A percentile compares a stretch with the other conserved stretches of the same genome.
These are phyloP conservation scores for Truncatella angustata DNA, from an alignment of 2,329 filamentous ascomycete species.

Conservation along the genomic window DNA sequence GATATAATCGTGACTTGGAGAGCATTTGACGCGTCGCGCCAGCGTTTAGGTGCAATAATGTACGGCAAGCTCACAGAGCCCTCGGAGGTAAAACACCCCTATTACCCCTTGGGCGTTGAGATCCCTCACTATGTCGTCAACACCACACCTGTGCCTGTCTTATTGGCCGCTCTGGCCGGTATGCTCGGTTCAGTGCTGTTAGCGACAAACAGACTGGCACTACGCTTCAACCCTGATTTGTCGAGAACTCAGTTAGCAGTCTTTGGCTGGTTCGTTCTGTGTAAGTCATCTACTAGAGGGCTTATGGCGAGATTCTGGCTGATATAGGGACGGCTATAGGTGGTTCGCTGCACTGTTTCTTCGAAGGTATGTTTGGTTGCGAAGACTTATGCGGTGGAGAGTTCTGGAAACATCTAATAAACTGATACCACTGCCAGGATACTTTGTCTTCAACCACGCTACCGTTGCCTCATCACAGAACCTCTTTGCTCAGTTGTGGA, in stretches of 20 bases:
- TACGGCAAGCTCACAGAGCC: constrained; percentile 4
- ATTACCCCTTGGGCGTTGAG: constrained; percentile 42
- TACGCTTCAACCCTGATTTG: constrained; percentile 29
- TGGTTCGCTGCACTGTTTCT: constrained; percentile 73
- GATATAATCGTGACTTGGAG: too few species aligned
- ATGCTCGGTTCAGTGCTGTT: constrained; percentile 36
- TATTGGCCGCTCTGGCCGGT: constrained; percentile 37
- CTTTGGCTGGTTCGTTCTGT: constrained; percentile 54
- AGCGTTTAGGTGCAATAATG: too few species aligned
- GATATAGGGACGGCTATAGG: constrained; percentile 35
- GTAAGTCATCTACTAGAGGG: constrained; percentile 33
- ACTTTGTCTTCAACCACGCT: constrained; percentile 71
- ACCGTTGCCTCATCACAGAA: constrained; percentile 66
- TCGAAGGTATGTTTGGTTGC: constrained; percentile 61
- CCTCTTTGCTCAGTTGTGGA: constrained; percentile 84
- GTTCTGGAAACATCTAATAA: background rate
- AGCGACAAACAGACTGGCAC: constrained; percentile 28
- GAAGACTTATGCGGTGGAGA: background rate
- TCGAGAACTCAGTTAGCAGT: constrained; percentile 39
- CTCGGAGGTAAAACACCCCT: constrained; percentile 41
- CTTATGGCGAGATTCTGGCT: background rate
- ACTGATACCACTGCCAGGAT: constrained; percentile 45
- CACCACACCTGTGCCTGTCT: constrained; percentile 32
- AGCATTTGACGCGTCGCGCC: too few species aligned
- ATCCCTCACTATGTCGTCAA: constrained; percentile 48